Evolutionary conservation across 2,329 filamentous ascomycete genomes (phyloP).

Genomic region (Colletotrichum tanaceti): DNA sequence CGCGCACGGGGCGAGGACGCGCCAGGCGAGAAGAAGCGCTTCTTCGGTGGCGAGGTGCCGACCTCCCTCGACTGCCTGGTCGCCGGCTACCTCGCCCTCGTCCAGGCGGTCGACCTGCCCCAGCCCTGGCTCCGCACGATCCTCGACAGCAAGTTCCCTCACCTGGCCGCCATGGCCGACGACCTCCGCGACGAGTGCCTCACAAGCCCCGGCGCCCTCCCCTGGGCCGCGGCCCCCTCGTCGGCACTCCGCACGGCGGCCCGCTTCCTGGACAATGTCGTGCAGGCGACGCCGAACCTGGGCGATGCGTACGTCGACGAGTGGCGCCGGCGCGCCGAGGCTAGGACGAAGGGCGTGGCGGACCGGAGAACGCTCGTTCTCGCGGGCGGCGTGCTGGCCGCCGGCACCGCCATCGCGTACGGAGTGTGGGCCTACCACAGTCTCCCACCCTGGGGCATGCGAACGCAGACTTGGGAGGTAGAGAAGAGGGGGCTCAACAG

Average conservation of each 20-base stretch:
- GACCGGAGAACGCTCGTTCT: conserved; percentile 48
- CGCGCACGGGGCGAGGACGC: conserved; percentile 47
- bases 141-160: conserved; percentile 45
- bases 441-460: conserved; percentile 59
- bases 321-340: conserved; percentile 52
- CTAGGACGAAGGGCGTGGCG: conserved; percentile 45
- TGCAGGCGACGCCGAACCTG: conserved; percentile 51
- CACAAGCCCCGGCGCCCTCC: conserved; percentile 43
- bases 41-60: conserved; percentile 52
- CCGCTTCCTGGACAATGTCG: conserved; percentile 50
- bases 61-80: conserved; percentile 82
- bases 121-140: conserved; percentile 55
- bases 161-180: conserved; percentile 48
- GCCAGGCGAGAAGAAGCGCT: conserved; percentile 40
- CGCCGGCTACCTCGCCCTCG: conserved; percentile 82
- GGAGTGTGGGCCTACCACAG: conserved; percentile 54
- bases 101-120: conserved; percentile 65
- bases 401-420: conserved; percentile 55
- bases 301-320: conserved; percentile 52
- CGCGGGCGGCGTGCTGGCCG: conserved; percentile 49
- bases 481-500: conserved; percentile 51
- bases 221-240: conserved; percentile 43
- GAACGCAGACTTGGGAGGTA: conserved; percentile 57
- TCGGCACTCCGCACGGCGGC: conserved; percentile 44
- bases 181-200: conserved; percentile 45